Base-by-base conservation (phyloP, 371 early-diverging fungal species). In the Funneliformis caledonium region DNA sequence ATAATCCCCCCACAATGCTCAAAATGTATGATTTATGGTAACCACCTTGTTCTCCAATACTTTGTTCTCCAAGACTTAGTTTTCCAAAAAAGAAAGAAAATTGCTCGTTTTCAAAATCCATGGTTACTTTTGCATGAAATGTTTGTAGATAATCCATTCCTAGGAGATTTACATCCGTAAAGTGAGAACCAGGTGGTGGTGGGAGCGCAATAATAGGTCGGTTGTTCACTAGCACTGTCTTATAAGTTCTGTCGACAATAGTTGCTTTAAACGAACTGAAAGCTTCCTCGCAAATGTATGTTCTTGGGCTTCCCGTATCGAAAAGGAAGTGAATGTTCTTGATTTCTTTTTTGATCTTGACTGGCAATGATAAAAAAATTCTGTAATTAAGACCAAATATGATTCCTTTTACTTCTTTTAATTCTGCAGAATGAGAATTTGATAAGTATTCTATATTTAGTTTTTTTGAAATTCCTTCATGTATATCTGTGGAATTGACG, bases 321-420 rank as follows among this genome's bases (percentile, higher is more conserved):
- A 68, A 4, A 68, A 68, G 42, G 42, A 68, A 68, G 43, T 68
- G 68, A 11, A 68, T 42, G 42, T 68, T 68, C 68, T 68, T 68
- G 8, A 42, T 42, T 68, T 68, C 43, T 68, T 68, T 33, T n/a
- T 68, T 68, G 68, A 68, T 68, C 42, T 68, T 37, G 4, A 68
- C 68, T 45, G 68, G 68, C 26, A 68, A 68, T 42, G 68, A 68
- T 14, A 68, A 43, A n/a, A 68, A 68, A 68, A 68, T 68, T 68
- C 68, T 43, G 45, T 42, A 43, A 68, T 45, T 16, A 68, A 10
- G 8, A 68, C 68, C 68, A 45, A 68, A 68, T 45, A 68, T 68
- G 2, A 68, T 68, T 43, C 45, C 68, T 9, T 43, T 68, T 12
- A 16, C 42, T 43, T 68, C 37, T 43, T 68, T 42, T 42, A 45